A percentile compares a stretch with the other conserved stretches of the same genome.
These are phyloP conservation scores for Gilbertella persicaria DNA, from an alignment of 371 early-diverging fungal genomes.

Conservation along the genomic window DNA sequence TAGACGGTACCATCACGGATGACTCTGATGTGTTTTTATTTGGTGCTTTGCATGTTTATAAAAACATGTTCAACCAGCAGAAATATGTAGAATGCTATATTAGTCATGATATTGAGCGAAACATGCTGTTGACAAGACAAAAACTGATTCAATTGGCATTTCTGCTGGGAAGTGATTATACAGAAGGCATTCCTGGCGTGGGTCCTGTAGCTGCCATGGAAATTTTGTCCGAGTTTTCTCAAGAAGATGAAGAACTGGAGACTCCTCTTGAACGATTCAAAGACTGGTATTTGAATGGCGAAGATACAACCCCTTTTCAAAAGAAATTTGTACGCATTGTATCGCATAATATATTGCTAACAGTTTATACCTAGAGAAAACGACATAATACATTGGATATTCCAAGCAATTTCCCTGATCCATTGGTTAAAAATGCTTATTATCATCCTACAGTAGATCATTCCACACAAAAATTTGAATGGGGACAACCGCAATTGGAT, in stretches of 20 bases:
- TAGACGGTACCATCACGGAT: conserved; percentile 98
- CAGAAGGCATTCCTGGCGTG: conserved; percentile 91
- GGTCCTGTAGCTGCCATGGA: conserved; percentile 96
- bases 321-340: conserved; percentile 60
- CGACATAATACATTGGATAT: conserved; percentile 55
- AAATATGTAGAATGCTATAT: conserved; percentile 87
- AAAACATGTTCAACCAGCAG: conserved; percentile 93
- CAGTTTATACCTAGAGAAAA: conserved; percentile 41
- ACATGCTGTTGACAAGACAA: conserved; percentile 70
- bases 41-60: conserved; percentile 89
- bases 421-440: conserved; percentile 79
- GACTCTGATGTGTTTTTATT: conserved; percentile 99
- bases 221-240: conserved; percentile 60
- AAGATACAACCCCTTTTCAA: conserved; percentile 52
- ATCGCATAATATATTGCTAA: conserved; percentile 1
- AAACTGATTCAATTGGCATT: conserved; percentile 85
- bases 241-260: conserved; percentile 31
- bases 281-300: conserved; percentile 62
- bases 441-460: conserved; percentile 78
- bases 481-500: conserved; percentile 88
- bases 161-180: conserved; percentile 98
- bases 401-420: conserved; percentile 79
- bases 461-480: conserved; percentile 66
- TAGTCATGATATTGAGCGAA: conserved; percentile 62
- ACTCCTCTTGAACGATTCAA: conserved; percentile 53